A percentile compares a stretch with the other conserved stretches of the same genome.
Conservation (phyloP, 768 basidiomycete species). For the Candolleomyces eurysporus region DNA sequence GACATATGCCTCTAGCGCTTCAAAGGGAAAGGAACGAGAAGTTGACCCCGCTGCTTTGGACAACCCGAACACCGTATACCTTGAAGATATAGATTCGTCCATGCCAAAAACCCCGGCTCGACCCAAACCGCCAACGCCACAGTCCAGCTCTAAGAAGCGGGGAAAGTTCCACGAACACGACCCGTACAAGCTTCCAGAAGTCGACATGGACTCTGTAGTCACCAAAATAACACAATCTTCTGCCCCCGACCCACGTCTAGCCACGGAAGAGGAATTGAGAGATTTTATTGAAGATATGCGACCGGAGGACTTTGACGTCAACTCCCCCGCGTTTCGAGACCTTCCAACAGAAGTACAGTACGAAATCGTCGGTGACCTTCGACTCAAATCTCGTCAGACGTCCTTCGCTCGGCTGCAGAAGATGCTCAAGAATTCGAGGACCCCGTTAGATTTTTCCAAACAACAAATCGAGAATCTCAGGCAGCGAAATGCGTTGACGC, state of each 20-base stretch:
- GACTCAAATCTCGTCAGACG: constrained; percentile 92
- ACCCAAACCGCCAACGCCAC: constrained; percentile 30
- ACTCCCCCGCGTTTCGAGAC: constrained; percentile 85
- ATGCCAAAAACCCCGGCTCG: constrained; percentile 52
- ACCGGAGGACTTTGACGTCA: constrained; percentile 92
- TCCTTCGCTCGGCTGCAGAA: constrained; percentile 88
- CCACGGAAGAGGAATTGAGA: constrained; percentile 93
- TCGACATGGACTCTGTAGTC: constrained; percentile 65
- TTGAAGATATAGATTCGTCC: constrained; percentile 76
- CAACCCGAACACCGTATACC: constrained; percentile 76
- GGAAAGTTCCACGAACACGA: constrained; percentile 75
- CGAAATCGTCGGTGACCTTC: constrained; percentile 95
- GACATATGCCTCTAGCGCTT: constrained; percentile 10
- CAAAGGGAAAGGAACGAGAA: constrained; percentile 46
- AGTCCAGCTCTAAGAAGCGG: constrained; percentile 58
- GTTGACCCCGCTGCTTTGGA: constrained; percentile 42
- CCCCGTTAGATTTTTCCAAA: constrained; percentile 93
- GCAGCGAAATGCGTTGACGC: constrained; percentile 88
- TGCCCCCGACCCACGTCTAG: constrained; percentile 86
- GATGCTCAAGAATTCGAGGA: constrained; percentile 78
- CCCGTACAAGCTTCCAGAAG: constrained; percentile 88
- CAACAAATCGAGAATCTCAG: constrained; percentile 91
- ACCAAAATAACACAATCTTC: constrained; percentile 57
- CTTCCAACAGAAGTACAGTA: constrained; percentile 97
- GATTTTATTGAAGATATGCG: constrained; percentile 95